Evolutionary conservation across 192 early-diverging fungal species (phyloP).

Genomic region (Entomortierella chlamydospora): DNA sequence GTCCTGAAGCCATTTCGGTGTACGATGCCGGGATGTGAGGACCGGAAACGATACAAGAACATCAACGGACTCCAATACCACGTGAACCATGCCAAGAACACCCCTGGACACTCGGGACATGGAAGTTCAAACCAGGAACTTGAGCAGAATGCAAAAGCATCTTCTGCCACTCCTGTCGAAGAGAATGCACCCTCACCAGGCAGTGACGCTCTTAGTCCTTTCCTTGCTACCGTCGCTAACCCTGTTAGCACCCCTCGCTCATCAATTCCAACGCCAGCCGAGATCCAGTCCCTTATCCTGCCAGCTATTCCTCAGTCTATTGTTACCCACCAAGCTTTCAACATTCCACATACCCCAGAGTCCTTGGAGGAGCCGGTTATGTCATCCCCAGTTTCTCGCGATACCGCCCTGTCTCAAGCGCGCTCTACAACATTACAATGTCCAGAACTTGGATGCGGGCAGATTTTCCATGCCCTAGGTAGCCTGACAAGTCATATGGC

Average conservation of each 20-base stretch:
- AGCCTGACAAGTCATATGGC: constrained; percentile 46
- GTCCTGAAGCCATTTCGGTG: constrained; percentile 82
- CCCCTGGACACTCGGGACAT: constrained; percentile 41
- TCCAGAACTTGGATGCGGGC: constrained; percentile 48
- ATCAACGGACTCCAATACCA: constrained; percentile 89
- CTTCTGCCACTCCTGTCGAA: neutral
- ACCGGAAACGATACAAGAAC: constrained; percentile 83
- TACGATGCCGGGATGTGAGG: constrained; percentile 77
- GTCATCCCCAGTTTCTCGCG: constrained; percentile 15
- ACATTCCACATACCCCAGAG: constrained; percentile 48
- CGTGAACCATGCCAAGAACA: constrained; percentile 69
- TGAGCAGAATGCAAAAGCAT: neutral
- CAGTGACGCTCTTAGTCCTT: neutral
- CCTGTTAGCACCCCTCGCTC: constrained; percentile 6
- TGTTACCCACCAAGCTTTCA: constrained; percentile 35
- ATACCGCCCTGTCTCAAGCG: constrained; percentile 8
- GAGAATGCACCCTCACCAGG: neutral
- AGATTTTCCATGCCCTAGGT: constrained; percentile 18
- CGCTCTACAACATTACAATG: constrained; percentile 26
- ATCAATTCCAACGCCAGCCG: constrained; percentile 18
- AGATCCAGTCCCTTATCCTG: constrained; percentile 15
- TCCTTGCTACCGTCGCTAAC: neutral
- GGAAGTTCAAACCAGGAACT: constrained; percentile 1
- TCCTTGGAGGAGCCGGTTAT: constrained; percentile 12
- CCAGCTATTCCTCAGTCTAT: neutral